Evolutionary conservation across 2,329 filamentous ascomycete genomes (phyloP), one percentile per base, ranked within the genome.

Genomic region (Colletotrichum horii): DNA sequence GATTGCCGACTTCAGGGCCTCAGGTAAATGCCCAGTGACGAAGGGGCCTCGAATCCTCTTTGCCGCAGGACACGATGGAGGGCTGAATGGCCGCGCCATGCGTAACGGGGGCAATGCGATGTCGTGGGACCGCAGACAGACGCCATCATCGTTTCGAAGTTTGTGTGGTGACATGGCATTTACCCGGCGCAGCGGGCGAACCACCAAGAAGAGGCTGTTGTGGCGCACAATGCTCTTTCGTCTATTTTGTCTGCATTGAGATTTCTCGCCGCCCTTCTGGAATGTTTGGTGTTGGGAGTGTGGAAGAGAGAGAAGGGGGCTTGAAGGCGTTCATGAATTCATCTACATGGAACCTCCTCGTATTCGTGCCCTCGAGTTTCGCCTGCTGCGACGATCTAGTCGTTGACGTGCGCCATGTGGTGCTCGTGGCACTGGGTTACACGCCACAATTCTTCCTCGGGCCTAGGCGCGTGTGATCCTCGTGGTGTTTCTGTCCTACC

Each of bases 321-420:
- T n/a, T 48, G 38, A 12, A 22, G 43, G 43, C n/a, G 43, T 14
- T 4, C 43, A 2, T 14, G 43, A 14, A 0, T 52, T 70, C 56
- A 70, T 74, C 58, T 71, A 71, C 34, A 36, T 71, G 67, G 16
- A 68, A 65, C 16, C 67, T 52, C 43, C 43, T 74, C 58, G 66
- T 74, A 58, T 58, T 71, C 56, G 43, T n/a, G 26, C 26, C 28
- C 56, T 36, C 24, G 32, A 24, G 28, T n/a, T 61, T 66, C 71
- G 60, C 67, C 30, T 71, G 28, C 28, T 66, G 71, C 60, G 38
- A 66, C 67, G 61, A 48, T 28, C 67, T 34, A 66, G 26, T 15
- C 61, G 60, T 71, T 52, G 28, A 61, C 48, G 36, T 52, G 67
- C 48, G 60, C 34, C 60, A 74, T 71, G 71, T 66, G 61, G 67